These are phyloP conservation scores for Puccinia brachypodii DNA, from an alignment of 1,284 basidiomycete genomes.

Conservation along the genomic window DNA sequence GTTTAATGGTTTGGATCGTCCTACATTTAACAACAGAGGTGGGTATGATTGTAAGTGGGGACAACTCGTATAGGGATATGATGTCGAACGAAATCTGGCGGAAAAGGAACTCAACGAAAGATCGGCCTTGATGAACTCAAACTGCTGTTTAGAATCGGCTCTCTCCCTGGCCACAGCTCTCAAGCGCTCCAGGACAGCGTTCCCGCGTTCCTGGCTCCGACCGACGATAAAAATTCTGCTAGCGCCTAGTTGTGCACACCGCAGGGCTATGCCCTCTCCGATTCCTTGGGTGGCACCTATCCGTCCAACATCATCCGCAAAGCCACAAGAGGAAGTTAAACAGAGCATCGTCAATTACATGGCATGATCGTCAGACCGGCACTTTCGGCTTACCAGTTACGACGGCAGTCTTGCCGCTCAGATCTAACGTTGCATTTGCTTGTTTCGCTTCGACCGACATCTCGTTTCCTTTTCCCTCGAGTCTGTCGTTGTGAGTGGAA, in stretches of 20 bases:
- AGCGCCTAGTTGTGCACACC: constrained; percentile 51
- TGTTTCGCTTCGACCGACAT: constrained; percentile 50
- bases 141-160: neutral
- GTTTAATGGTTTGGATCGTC: constrained; percentile 29
- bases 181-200: constrained; percentile 53
- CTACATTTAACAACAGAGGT: neutral
- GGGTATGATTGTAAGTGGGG: neutral
- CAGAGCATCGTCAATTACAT: constrained; percentile 52
- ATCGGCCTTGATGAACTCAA: constrained; percentile 44
- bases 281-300: constrained; percentile 33
- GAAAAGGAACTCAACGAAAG: constrained; percentile 37
- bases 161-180: constrained; percentile 37
- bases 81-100: neutral
- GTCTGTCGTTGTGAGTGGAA: neutral
- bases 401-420: constrained; percentile 52
- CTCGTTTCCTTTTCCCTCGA: neutral
- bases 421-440: constrained; percentile 51
- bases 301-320: constrained; percentile 26
- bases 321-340: constrained; percentile 48
- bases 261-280: constrained; percentile 1
- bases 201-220: constrained; percentile 54
- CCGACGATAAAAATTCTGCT: constrained; percentile 58
- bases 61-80: neutral
- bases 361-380: neutral
- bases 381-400: constrained; percentile 52